Conservation (phyloP, 2,329 filamentous ascomycete species). For the Cladosporium cucumerinum region DNA sequence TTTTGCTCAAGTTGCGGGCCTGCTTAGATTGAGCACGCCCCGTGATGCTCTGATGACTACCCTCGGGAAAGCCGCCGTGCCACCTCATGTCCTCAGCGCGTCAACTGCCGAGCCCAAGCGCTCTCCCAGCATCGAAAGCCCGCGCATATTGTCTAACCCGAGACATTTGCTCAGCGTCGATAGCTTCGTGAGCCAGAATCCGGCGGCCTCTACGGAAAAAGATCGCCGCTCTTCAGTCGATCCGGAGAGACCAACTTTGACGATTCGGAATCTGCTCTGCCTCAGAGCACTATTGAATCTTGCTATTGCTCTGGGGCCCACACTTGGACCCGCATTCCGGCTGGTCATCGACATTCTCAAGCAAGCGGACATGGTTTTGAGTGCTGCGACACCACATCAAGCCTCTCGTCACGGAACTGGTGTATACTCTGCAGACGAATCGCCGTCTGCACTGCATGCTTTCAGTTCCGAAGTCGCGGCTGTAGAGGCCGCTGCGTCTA, state of each 20-base stretch:
- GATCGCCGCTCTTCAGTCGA: slow-evolving; percentile 59
- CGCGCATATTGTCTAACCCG: slow-evolving; percentile 66
- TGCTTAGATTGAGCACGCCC: slow-evolving; percentile 78
- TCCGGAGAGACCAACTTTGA: slow-evolving; percentile 56
- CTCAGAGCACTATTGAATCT: slow-evolving; percentile 88
- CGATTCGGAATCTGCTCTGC: slow-evolving; percentile 85
- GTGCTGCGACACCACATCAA: slow-evolving; percentile 38
- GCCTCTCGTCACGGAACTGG: slow-evolving; percentile 24
- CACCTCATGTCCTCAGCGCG: slow-evolving; percentile 61
- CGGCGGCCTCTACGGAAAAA: slow-evolving; percentile 54
- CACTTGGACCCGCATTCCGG: slow-evolving; percentile 77
- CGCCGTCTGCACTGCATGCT: slow-evolving; percentile 28
- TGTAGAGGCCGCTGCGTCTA: slow-evolving; percentile 80
- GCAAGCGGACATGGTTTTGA: slow-evolving; percentile 83
- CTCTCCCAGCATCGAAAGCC: slow-evolving; percentile 46
- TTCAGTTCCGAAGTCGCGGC: slow-evolving; percentile 77
- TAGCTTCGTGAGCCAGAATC: slow-evolving; percentile 59
- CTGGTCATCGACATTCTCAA: slow-evolving; percentile 91
- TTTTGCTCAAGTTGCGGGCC: slow-evolving; percentile 88
- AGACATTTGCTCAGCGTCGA: slow-evolving; percentile 72
- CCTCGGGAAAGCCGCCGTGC: slow-evolving; percentile 86
- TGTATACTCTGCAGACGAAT: slow-evolving; percentile 24
- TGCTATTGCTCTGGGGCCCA: slow-evolving; percentile 89
- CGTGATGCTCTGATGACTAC: slow-evolving; percentile 94
- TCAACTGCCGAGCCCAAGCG: slow-evolving; percentile 31